Conservation (phyloP, 2,329 filamentous ascomycete species). For the Colletotrichum musicola region DNA sequence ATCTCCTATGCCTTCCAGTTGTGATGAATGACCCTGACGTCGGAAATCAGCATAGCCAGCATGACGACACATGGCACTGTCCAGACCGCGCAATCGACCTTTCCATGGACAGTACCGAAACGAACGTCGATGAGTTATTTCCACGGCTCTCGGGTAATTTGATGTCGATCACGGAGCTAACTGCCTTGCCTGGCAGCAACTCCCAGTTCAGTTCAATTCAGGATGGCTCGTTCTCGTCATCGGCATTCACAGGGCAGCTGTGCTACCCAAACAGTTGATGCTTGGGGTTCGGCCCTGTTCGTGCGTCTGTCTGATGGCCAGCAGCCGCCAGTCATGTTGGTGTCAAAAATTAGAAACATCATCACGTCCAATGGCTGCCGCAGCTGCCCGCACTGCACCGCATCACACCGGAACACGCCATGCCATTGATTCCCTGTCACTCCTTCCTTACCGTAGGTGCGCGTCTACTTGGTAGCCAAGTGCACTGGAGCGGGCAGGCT, state of each 20-base stretch:
- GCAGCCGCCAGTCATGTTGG: background rate
- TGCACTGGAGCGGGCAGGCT: background rate
- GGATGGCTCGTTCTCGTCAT: constrained; percentile 24
- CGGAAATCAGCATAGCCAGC: constrained; percentile 11
- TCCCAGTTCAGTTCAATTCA: background rate
- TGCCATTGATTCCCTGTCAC: background rate
- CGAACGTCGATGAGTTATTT: background rate
- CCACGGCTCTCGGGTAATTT: constrained; percentile 10
- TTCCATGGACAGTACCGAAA: constrained; percentile 16
- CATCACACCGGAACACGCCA: background rate
- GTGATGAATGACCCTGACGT: background rate
- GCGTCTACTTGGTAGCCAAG: background rate
- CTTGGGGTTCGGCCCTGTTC: background rate
- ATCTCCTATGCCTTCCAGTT: constrained; percentile 10
- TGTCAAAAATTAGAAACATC: constrained; percentile 31
- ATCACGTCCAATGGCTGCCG: constrained; percentile 12
- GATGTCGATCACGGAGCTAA: background rate
- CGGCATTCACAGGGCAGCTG: constrained; percentile 2
- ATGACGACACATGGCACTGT: constrained; percentile 39
- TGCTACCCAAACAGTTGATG: background rate
- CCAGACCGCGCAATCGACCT: constrained; percentile 19
- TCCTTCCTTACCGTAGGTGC: background rate
- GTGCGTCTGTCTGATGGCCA: background rate
- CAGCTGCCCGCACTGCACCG: constrained; percentile 23
- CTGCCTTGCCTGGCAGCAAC: background rate